Base-by-base conservation (phyloP, 805 yeast species). In the Grigorovia humatica region DNA sequence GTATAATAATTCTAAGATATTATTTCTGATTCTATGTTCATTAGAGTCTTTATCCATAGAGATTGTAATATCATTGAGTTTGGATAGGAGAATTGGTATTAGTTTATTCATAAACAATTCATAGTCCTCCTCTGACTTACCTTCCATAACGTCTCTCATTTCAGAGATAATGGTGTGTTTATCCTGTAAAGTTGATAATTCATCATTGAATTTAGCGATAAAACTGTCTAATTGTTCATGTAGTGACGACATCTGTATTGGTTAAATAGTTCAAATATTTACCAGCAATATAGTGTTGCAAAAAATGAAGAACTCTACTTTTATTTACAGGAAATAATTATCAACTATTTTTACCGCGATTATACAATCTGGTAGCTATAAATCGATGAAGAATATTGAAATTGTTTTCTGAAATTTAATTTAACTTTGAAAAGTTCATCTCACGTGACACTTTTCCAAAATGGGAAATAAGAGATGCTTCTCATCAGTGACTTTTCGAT, bases 101-200 rank as follows among this genome's bases (percentile, higher is more conserved):
- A 88, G 67, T 55, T 76, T 78, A 52, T 80, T 74, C 46, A 90
- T 72, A 61, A 89, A 88, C 60, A 79, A 76, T 54, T 84, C 89
- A 66, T 89, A 88, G 59, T 90, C 97, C 20, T 81, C 80, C 4
- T 88, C 79, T 9, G 88, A 85, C 55, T 84, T 84, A 67, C 86
- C 85, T 63, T 91, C 98, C 44, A 89, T 76, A 66, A 88, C 79
- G 67, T 91, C 98, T 54, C 93, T 78, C 46, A 91, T 72, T 66
- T 91, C 97, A 4, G 89, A 81, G 44, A 88, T 77, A 8, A 81
- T 78, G 0, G 89, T 73, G 55, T 85, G 84, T 57, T 81, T 82
- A 11, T 78, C 70, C 55, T 78, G 77, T 56, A 75, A 74, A 63
- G 83, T 90, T 48, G 72, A 67, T 51, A 74, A 70, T 47, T 76